phyloP scores from a whole-genome alignment of 2,329 filamentous ascomycete species.

The Grosmannia penicillata region DNA sequence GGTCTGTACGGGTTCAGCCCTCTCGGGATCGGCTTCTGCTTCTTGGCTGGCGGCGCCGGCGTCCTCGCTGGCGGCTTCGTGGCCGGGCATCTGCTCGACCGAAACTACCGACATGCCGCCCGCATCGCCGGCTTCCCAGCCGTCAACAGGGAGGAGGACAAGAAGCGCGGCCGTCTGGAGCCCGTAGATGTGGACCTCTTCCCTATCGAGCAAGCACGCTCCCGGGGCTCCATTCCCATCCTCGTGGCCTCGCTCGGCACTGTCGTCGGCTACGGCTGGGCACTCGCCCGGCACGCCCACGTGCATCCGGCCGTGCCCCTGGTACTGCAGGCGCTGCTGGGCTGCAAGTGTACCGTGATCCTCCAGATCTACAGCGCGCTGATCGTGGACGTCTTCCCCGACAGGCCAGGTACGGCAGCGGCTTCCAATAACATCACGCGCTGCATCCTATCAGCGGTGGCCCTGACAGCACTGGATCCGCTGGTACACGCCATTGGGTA shows the following conservation, averaged over 20 bases:
- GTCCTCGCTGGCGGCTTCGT: neutral
- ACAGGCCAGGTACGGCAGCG: too few species aligned
- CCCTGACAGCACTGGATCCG: too few species aligned
- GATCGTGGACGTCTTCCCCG: too few species aligned
- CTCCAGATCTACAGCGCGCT: too few species aligned
- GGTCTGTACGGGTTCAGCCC: neutral
- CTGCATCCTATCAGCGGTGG: too few species aligned
- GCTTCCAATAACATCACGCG: too few species aligned
- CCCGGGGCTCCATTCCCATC: neutral
- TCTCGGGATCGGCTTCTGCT: neutral
- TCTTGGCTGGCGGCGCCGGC: neutral
- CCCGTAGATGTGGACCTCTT: neutral
- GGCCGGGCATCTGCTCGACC: neutral
- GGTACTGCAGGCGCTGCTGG: too few species aligned
- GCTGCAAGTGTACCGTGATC: too few species aligned
- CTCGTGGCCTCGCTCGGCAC: neutral
- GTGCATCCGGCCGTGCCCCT: too few species aligned
- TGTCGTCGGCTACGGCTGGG: too few species aligned
- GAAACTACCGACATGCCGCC: neutral
- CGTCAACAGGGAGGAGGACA: neutral
- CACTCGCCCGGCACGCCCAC: too few species aligned
- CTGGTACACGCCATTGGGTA: too few species aligned
- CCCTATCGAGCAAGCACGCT: neutral
- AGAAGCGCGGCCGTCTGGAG: neutral
- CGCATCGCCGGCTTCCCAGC: neutral